Base-by-base conservation (phyloP, 164 flowering plant genomes). In the Piper betle region DNA sequence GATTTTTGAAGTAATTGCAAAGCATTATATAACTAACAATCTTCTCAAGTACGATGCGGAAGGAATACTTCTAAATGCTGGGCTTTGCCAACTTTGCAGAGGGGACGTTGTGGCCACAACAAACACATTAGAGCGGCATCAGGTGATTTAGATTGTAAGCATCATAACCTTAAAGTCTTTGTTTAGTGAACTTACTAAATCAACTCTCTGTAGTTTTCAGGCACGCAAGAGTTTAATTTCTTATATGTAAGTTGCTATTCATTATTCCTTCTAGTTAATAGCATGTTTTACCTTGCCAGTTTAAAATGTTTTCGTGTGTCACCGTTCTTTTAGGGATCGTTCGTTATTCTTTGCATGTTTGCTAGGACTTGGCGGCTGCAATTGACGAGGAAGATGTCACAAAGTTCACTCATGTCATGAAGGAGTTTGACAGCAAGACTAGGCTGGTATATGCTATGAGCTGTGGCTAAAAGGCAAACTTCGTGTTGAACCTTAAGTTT, bases 371-470 rank as follows among this genome's bases (percentile, higher is more conserved):
- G 75, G 88, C 93, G 60, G 74, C 84, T 73, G 74, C 98, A 60
- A 59, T 89, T 41, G 98, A 89, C 60, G 96, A 92, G 73, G 96
- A 82, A 77, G 95, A 91, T 67, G 78, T 85, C 61, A 77, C 69
- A 42, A 91, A 80, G 71, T 91, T 88, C 69, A 88, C 92, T 52
- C 79, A 81, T 65, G 81, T 70, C 48, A 75, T 85, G 43, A 88
- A 87, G 81, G 96, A 92, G 68, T 92, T 81, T 67, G 98, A 92
- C 64, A 85, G 93, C 83, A 88, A 87, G 89, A 91, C 96, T 12
- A 77, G 77, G 39, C 79, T 86, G 93, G 97, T 90, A 84, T 46
- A 25, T 25, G 33, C 33, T 25, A 2, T 25, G 33, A 25, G 2
- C 33, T 39, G 63, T 37, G 53, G 60, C 3, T 4, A 9, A 33